phyloP scores from a whole-genome alignment of 202 grass and related monocot species.

The Panicum hallii region DNA sequence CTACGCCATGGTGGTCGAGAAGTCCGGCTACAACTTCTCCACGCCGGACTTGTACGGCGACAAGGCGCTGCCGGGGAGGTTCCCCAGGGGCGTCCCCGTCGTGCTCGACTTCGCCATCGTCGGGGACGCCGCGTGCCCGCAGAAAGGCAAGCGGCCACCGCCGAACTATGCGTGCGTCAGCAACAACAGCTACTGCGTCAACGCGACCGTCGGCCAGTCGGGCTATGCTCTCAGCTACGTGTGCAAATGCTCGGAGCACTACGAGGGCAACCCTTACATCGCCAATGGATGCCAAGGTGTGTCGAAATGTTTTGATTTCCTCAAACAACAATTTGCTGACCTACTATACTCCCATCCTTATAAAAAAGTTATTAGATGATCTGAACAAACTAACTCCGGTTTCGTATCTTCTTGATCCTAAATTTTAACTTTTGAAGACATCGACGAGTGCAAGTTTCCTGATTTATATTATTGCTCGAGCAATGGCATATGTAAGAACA shows the following conservation, averaged over 20 bases:
- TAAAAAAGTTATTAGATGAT: too few species aligned
- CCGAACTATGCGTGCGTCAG: not conserved
- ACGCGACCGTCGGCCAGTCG: not conserved
- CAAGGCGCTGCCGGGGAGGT: not conserved
- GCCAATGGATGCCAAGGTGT: conserved; percentile 15
- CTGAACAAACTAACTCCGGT: not conserved
- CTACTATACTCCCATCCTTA: not conserved
- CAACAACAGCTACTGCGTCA: not conserved
- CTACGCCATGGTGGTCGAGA: conserved; percentile 30
- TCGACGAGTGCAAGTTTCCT: not conserved
- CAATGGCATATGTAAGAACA: not conserved
- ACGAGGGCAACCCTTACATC: conserved; percentile 22
- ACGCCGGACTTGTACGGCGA: conserved; percentile 6
- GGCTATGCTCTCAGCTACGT: not conserved
- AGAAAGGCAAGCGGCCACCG: not conserved
- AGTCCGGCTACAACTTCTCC: not conserved
- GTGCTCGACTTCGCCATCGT: conserved; percentile 23
- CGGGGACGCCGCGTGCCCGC: not conserved
- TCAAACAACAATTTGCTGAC: not conserved
- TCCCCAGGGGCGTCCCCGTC: not conserved
- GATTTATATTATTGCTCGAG: not conserved
- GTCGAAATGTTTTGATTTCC: not conserved
- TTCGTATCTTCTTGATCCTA: not conserved
- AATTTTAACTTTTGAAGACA: not conserved
- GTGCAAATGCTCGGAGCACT: conserved; percentile 12